Conservation (phyloP, 169 alveolate species). For the Babesia caballi region DNA sequence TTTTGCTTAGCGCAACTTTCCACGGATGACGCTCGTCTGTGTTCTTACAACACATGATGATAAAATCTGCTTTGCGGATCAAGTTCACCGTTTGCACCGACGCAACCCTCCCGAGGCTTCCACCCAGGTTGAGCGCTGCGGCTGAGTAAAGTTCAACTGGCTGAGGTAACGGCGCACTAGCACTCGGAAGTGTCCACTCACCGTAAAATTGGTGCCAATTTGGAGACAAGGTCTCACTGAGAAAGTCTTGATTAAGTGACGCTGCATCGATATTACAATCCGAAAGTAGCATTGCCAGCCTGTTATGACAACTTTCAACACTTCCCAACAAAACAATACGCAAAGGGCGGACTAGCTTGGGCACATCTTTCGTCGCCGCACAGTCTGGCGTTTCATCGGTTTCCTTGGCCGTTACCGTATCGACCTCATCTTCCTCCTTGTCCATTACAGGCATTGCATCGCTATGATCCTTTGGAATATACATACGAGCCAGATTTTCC, state of each 20-base stretch:
- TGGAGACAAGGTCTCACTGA: conserved; percentile 25
- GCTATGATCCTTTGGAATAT: conserved; percentile 16
- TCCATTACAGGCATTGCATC: background rate
- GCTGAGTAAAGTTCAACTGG: conserved; percentile 45
- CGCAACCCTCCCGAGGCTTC: conserved; percentile 47
- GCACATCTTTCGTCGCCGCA: background rate
- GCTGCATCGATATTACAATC: background rate
- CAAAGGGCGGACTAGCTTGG: conserved; percentile 26
- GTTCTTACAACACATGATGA: conserved; percentile 28
- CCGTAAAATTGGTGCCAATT: conserved; percentile 57
- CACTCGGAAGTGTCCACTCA: conserved; percentile 11
- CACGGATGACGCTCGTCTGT: conserved; percentile 9
- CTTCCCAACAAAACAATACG: conserved; percentile 45
- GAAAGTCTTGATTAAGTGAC: background rate
- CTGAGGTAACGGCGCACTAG: background rate
- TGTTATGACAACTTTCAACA: conserved; percentile 23
- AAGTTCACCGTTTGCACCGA: conserved; percentile 30
- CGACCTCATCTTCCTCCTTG: background rate
- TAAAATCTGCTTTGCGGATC: conserved; percentile 39
- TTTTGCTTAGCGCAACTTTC: conserved; percentile 37
- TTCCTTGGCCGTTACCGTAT: background rate
- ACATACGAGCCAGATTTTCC: conserved; percentile 41
- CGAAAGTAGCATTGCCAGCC: conserved; percentile 13
- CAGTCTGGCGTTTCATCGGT: background rate
- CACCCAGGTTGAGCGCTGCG: conserved; percentile 60